Base-by-base conservation (phyloP, 2,329 filamentous ascomycete species). In the Monilinia aucupariae region DNA sequence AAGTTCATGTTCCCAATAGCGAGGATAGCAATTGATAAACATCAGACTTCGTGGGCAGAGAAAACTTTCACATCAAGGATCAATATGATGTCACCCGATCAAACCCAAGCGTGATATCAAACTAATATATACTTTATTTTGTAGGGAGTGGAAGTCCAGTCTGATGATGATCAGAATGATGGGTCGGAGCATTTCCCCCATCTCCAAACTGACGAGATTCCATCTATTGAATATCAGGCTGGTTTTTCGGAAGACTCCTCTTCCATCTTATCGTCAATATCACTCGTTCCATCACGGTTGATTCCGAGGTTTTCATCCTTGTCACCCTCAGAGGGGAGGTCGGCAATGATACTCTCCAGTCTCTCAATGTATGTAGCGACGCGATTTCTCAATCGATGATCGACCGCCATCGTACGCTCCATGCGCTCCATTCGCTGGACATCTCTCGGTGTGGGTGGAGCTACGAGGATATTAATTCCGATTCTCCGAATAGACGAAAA, bases 401-500 rank as follows among this genome's bases (percentile, higher is more conserved):
- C 54, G 0, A n/a, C 8, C 22, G 22, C 17, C 41, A 58, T 58
- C 15, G 54, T 47, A 0, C 9, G 8, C 22, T 58, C 54, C 5
- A 58, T 10, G 4, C 30, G n/a, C 20, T 17, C 6, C 5, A 34
- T 20, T 0, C 5, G 4, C 4, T 47, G 20, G 4, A 47, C 8
- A 25, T 58, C 41, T 1, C 2, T 20, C 1, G 0, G 20, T 0
- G 54, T 20, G 1, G 54, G 30, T 10, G 30, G 4, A 2, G 41
- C 54, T 58, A 4, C 7, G 15, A n/a, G 17, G 9, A 0, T 12
- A 27, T 58, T 20, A 25, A 30, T 10, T 4, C 25, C n/a, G n/a
- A n/a, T 0, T 20, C 10, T 1, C 13, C 7, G 4, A 15, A 4
- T n/a, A 20, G 6, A 3, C 17, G 7, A 7, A 2, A 9, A 34